These are phyloP conservation scores for Raffaelea ambrosiae DNA, from an alignment of 2,329 filamentous ascomycete genomes.

Conservation along the genomic window DNA sequence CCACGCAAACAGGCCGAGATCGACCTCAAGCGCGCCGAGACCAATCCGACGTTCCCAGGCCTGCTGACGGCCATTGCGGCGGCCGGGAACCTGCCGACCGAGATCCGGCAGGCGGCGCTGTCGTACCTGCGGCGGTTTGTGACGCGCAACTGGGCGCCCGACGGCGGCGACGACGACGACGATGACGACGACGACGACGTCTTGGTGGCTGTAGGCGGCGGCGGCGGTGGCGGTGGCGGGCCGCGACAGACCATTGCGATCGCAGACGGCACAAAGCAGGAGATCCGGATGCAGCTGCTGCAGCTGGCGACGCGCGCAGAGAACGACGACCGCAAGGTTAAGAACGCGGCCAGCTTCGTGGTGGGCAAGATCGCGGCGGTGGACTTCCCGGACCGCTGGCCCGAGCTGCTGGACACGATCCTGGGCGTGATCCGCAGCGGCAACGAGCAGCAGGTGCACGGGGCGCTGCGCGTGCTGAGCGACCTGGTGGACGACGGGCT, in stretches of 20 bases:
- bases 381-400: conserved; percentile 95
- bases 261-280: conserved; percentile 62
- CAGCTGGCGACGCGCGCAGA: conserved; percentile 61
- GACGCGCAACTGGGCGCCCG: conserved; percentile 71
- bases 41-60: conserved; percentile 64
- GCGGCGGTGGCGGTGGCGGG: no score
- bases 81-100: conserved; percentile 62
- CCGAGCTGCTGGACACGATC: conserved; percentile 73
- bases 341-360: conserved; percentile 53
- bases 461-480: conserved; percentile 76
- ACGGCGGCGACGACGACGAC: conserved; percentile 64
- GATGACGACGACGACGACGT: conserved; percentile 44
- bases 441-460: conserved; percentile 74
- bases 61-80: conserved; percentile 74
- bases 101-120: conserved; percentile 76
- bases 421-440: conserved; percentile 69
- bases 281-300: conserved; percentile 66
- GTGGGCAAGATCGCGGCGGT: conserved; percentile 90
- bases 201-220: no score
- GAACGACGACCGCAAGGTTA: conserved; percentile 76
- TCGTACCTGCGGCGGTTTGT: conserved; percentile 76
- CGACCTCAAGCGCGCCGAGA: conserved; percentile 64
- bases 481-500: conserved; percentile 91
- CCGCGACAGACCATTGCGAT: conserved; percentile 51
- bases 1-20: conserved; percentile 81